phyloP scores from a whole-genome alignment of 2,329 filamentous ascomycete species.

The Scopulariopsis brevicaulis region DNA sequence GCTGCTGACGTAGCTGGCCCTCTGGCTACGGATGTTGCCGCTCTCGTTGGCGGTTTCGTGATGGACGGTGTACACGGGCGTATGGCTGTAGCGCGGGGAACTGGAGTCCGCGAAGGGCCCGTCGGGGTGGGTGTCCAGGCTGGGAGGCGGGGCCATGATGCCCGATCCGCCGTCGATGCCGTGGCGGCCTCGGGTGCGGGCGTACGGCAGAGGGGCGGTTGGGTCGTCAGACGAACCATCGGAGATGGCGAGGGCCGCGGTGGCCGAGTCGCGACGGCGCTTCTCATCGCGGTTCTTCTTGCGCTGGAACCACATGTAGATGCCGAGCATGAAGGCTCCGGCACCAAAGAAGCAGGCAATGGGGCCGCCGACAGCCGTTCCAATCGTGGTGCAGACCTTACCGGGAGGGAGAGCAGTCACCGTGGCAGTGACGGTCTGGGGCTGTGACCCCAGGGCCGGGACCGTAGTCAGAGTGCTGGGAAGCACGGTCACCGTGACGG shows the following conservation, averaged over 20 bases:
- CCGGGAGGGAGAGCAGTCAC: neutral
- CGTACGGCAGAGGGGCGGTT: neutral
- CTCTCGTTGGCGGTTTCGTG: neutral
- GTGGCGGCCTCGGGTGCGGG: neutral
- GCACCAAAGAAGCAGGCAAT: neutral
- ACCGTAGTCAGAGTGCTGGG: neutral
- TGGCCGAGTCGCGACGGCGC: neutral
- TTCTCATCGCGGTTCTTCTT: neutral
- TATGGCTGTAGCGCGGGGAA: neutral
- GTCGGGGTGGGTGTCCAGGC: neutral
- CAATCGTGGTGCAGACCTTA: neutral
- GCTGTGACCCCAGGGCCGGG: neutral
- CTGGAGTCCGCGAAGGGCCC: neutral
- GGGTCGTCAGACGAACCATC: neutral
- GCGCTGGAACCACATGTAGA: neutral
- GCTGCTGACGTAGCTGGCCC: neutral
- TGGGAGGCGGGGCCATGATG: neutral
- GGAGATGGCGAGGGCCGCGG: neutral
- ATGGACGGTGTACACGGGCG: neutral
- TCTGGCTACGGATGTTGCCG: neutral
- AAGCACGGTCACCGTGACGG: neutral
- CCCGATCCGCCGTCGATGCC: neutral
- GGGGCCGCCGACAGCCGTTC: neutral
- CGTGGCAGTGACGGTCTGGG: neutral
- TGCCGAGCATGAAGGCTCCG: neutral